Evolutionary conservation across 352 stramenopile genomes (phyloP).

Genomic region (Phytopythium sindhum): DNA sequence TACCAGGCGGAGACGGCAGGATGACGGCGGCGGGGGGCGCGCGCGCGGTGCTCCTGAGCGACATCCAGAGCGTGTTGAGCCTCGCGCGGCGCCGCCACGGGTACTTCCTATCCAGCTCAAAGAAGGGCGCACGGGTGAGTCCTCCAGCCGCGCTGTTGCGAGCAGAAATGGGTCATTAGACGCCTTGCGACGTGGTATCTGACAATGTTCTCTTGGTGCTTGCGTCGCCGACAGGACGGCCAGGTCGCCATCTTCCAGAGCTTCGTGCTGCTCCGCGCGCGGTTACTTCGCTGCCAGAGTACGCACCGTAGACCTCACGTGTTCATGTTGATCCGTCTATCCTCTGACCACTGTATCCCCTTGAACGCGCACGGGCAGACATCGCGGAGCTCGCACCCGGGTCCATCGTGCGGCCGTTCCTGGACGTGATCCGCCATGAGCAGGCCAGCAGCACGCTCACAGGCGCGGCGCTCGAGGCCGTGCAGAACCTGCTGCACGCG

Average conservation of each 20-base stretch:
- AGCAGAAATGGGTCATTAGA: not conserved
- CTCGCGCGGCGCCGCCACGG: constrained; percentile 54
- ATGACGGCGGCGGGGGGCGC: constrained; percentile 13
- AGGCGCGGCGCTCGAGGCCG: constrained; percentile 87
- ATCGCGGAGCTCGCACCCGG: constrained; percentile 54
- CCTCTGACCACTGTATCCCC: too few species aligned
- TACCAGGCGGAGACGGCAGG: not conserved
- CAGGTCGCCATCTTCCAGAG: constrained; percentile 55
- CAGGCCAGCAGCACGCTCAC: constrained; percentile 93
- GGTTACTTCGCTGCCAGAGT: constrained; percentile 63
- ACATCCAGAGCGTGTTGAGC: constrained; percentile 71
- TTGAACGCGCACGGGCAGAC: constrained; percentile 29
- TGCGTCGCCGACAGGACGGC: constrained; percentile 30
- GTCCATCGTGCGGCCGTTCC: constrained; percentile 89
- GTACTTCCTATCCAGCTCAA: constrained; percentile 30
- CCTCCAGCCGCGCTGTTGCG: not conserved
- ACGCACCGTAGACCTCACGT: constrained; percentile 10
- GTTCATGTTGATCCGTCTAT: too few species aligned
- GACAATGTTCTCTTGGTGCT: not conserved
- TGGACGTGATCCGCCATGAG: constrained; percentile 91
- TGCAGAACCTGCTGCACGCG: constrained; percentile 95
- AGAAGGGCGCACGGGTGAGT: constrained; percentile 20
- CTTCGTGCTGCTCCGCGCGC: constrained; percentile 51
- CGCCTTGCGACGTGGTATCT: not conserved
- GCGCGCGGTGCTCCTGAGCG: constrained; percentile 60